Conservation (phyloP, 2,329 filamentous ascomycete species). For the Alternaria novae-zelandiae region DNA sequence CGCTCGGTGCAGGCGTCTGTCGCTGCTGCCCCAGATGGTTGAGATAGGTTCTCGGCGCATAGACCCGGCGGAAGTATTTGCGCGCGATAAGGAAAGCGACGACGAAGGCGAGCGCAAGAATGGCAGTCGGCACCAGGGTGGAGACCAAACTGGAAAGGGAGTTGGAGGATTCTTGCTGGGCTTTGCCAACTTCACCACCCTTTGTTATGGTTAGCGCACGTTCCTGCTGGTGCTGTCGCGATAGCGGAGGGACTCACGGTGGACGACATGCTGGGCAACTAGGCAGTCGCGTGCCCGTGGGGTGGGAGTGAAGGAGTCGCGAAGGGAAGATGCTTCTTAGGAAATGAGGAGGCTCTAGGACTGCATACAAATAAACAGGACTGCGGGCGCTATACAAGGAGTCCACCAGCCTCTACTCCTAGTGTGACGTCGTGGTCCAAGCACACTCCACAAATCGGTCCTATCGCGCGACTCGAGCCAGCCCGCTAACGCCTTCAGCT, state of each 20-base stretch:
- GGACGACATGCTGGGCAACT: conserved; percentile 30
- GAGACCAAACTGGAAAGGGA: conserved; percentile 53
- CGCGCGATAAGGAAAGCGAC: conserved; percentile 53
- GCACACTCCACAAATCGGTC: conserved; percentile 23
- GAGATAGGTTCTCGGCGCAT: conserved; percentile 56
- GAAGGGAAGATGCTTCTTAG: conserved; percentile 8
- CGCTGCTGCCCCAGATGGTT: conserved; percentile 52
- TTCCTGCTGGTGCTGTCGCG: not conserved
- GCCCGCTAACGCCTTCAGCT: conserved; percentile 12
- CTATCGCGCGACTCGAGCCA: conserved; percentile 7
- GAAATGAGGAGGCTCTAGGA: conserved; percentile 12
- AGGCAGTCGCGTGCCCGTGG: conserved; percentile 13
- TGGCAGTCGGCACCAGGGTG: conserved; percentile 39
- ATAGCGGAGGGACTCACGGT: conserved; percentile 14
- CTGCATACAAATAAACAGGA: conserved; percentile 27
- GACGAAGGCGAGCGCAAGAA: conserved; percentile 39
- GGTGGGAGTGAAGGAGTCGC: not conserved
- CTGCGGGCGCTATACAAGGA: conserved; percentile 24
- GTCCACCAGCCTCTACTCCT: conserved; percentile 1
- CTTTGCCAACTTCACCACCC: conserved; percentile 31
- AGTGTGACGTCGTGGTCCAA: conserved; percentile 24
- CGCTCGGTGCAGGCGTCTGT: conserved; percentile 54
- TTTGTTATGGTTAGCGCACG: conserved; percentile 15
- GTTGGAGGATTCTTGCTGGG: conserved; percentile 47
- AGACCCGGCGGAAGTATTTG: conserved; percentile 52